These are phyloP conservation scores for Pseudocohnilembus persalinus DNA, from an alignment of 169 alveolate species.

Conservation along the genomic window DNA sequence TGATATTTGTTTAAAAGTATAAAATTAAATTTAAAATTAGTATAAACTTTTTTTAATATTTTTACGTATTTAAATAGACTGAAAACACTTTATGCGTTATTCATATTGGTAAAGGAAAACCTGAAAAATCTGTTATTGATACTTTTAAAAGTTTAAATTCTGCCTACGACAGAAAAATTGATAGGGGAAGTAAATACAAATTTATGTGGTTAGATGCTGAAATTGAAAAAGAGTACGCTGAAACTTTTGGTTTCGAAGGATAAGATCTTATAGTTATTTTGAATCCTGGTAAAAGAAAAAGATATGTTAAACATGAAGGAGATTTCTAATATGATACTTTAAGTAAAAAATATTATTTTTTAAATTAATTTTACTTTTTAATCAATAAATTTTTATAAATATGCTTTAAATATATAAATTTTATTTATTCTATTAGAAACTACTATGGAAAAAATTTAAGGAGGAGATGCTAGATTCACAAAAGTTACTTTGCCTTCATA, in stretches of 20 bases:
- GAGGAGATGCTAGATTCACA: slow-evolving; percentile 46
- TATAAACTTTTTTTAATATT: too few relatives aligned
- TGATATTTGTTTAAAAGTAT: slow-evolving; percentile 64
- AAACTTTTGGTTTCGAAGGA: slow-evolving; percentile 35
- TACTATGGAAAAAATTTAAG: slow-evolving; percentile 25
- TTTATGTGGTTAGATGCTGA: slow-evolving; percentile 70
- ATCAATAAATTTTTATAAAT: neutral
- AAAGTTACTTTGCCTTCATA: slow-evolving; percentile 8
- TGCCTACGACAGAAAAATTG: slow-evolving; percentile 10
- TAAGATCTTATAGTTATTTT: slow-evolving; percentile 52
- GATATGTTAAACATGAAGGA: slow-evolving; percentile 50
- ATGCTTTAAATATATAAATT: neutral
- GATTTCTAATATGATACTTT: slow-evolving; percentile 13
- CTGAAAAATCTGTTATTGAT: slow-evolving; percentile 17
- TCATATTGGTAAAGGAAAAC: slow-evolving; percentile 23
- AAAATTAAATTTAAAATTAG: neutral
- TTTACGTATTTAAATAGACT: neutral
- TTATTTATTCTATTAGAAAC: slow-evolving; percentile 21
- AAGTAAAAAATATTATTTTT: slow-evolving; percentile 3
- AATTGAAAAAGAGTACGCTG: slow-evolving; percentile 47
- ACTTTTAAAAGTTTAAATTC: slow-evolving; percentile 14
- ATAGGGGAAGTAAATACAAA: slow-evolving; percentile 34
- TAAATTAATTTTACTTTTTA: neutral
- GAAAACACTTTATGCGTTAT: slow-evolving; percentile 55
- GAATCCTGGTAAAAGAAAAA: slow-evolving; percentile 72